Conservation (phyloP, 768 basidiomycete species). For the Tylopilus plumbeoviolaceoides region DNA sequence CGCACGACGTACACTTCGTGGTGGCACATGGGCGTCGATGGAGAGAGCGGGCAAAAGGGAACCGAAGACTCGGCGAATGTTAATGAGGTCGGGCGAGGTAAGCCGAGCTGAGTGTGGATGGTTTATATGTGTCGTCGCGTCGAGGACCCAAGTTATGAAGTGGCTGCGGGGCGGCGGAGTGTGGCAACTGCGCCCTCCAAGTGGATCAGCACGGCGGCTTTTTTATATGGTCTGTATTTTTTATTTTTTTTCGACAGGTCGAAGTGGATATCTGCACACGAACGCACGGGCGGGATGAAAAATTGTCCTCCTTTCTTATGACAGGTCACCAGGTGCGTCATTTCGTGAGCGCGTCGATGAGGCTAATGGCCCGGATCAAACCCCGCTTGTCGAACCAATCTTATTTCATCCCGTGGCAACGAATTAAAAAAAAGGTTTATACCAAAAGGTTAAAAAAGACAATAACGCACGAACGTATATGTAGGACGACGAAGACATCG, state of each 20-base stretch:
- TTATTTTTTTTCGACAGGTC: not conserved
- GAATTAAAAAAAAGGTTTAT: not conserved
- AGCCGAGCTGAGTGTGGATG: not conserved
- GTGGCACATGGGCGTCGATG: slow-evolving; percentile 27
- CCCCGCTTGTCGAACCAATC: slow-evolving; percentile 11
- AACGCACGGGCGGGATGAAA: not conserved
- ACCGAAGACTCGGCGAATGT: not conserved
- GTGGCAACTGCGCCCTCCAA: slow-evolving; percentile 1
- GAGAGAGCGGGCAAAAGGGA: not conserved
- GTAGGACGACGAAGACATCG: not conserved
- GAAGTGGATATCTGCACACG: no score
- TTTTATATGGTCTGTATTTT: no score
- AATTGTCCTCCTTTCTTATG: not conserved
- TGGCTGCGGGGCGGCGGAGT: slow-evolving; percentile 8
- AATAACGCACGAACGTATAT: not conserved
- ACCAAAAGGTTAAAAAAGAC: not conserved
- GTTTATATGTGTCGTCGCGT: not conserved
- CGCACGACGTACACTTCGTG: slow-evolving; percentile 33
- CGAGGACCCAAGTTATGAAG: not conserved
- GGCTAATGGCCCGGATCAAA: slow-evolving; percentile 25
- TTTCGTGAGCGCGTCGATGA: slow-evolving; percentile 6
- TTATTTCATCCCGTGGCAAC: slow-evolving; percentile 20
- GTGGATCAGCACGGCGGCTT: not conserved
- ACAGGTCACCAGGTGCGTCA: slow-evolving; percentile 27
- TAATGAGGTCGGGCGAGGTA: not conserved